These are phyloP conservation scores for Coemansia sp. DNA, from an alignment of 192 early-diverging fungal genomes.

Conservation along the genomic window DNA sequence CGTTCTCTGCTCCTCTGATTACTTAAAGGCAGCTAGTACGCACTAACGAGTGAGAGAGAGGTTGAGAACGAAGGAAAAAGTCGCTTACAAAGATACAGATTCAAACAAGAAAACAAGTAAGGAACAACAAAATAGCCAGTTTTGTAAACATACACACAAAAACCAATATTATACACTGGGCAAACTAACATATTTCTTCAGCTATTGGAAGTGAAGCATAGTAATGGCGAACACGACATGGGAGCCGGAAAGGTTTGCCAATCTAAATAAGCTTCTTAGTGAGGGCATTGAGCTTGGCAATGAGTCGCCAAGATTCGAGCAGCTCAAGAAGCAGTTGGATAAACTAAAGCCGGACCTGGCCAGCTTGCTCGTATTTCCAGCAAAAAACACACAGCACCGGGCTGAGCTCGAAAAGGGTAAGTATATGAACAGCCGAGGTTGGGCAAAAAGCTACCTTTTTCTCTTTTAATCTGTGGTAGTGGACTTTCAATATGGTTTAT, in stretches of 20 bases:
- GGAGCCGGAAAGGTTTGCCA: constrained; percentile 50
- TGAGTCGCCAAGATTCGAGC: constrained; percentile 40
- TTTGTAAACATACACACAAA: constrained; percentile 4
- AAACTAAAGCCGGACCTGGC: constrained; percentile 45
- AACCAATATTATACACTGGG: constrained; percentile 3
- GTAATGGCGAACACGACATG: constrained; percentile 50
- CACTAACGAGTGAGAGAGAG: background rate
- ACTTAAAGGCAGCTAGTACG: background rate
- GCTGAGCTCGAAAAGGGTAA: constrained; percentile 44
- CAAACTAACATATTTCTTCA: constrained; percentile 1
- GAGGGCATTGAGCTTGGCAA: constrained; percentile 30
- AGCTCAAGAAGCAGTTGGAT: constrained; percentile 40
- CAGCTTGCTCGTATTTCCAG: constrained; percentile 35
- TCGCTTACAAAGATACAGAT: constrained; percentile 1
- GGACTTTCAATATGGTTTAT: background rate
- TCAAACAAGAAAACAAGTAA: constrained; percentile 1
- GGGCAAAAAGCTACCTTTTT: background rate
- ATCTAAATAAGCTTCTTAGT: constrained; percentile 41
- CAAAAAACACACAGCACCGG: constrained; percentile 43
- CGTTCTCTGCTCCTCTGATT: constrained; percentile 5
- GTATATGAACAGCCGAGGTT: background rate
- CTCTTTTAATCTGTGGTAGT: background rate
- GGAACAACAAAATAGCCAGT: constrained; percentile 1
- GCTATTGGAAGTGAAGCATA: constrained; percentile 9
- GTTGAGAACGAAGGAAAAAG: background rate